Percentiles rank a stretch among this genome's conserved stretches.
phyloP scores from a whole-genome alignment of 2,329 filamentous ascomycete species.

The Aspergillus melleus region DNA sequence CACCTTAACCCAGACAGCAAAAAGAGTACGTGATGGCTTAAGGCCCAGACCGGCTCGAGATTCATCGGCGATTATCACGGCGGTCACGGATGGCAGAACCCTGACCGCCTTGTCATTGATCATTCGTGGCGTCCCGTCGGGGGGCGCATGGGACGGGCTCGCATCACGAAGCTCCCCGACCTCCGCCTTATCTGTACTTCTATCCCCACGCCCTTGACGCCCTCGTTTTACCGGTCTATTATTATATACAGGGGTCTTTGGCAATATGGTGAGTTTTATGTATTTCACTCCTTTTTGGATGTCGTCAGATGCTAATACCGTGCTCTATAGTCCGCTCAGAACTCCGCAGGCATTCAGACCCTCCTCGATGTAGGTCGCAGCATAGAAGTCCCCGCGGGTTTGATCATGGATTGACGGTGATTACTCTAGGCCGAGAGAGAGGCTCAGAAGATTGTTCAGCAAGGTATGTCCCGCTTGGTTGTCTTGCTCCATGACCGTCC shows the following conservation, averaged over 20 bases:
- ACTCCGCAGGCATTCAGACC: conserved; percentile 97
- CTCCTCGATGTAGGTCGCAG: conserved; percentile 81
- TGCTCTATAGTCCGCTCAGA: conserved; percentile 79
- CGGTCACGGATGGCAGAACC: conserved; percentile 36
- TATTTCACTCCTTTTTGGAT: background rate
- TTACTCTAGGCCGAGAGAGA: conserved; percentile 82
- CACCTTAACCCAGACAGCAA: background rate
- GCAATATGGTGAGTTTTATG: conserved; percentile 32
- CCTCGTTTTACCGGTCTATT: conserved; percentile 8
- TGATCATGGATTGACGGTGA: conserved; percentile 11
- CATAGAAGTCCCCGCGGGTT: background rate
- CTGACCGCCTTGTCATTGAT: conserved; percentile 31
- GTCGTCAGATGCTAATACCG: conserved; percentile 9
- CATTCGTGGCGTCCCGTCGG: conserved; percentile 32
- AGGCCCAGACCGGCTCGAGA: background rate
- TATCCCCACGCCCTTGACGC: conserved; percentile 9
- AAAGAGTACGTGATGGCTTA: background rate
- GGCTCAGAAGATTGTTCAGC: conserved; percentile 98
- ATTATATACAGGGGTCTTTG: conserved; percentile 10
- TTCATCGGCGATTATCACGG: conserved; percentile 26
- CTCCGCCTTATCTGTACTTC: conserved; percentile 20
- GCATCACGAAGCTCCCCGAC: conserved; percentile 30
- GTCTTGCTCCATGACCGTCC: background rate
- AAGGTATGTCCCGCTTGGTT: conserved; percentile 60
- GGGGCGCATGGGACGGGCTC: conserved; percentile 17